Evolutionary conservation across 2,329 filamentous ascomycete species (phyloP).

Genomic region (Paramyrothecium roridum): DNA sequence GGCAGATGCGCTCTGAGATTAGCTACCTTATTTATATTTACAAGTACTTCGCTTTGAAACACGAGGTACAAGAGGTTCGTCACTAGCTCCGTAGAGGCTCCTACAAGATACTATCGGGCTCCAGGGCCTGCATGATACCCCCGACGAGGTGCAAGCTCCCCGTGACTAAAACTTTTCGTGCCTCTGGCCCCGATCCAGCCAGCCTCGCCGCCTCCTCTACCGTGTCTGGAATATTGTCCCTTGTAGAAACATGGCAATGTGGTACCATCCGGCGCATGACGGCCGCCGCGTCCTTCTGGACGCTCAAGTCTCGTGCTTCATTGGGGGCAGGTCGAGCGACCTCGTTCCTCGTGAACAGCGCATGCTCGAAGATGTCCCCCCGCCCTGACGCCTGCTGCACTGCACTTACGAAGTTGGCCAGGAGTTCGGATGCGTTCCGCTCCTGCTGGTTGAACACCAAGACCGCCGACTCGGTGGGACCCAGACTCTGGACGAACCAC

Average conservation of each 20-base stretch:
- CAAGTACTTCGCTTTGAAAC: neutral
- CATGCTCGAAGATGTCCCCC: constrained; percentile 60
- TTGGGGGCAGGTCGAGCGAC: constrained; percentile 12
- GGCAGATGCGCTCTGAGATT: constrained; percentile 35
- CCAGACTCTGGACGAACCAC: constrained; percentile 67
- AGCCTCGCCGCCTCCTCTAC: constrained; percentile 53
- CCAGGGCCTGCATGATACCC: constrained; percentile 71
- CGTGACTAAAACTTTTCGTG: constrained; percentile 67
- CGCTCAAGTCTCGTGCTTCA: constrained; percentile 46
- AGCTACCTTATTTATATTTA: neutral
- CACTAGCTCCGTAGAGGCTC: neutral
- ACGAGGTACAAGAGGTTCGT: neutral
- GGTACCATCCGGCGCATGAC: constrained; percentile 58
- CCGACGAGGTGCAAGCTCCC: constrained; percentile 85
- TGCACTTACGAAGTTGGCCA: constrained; percentile 59
- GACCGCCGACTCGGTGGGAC: constrained; percentile 33
- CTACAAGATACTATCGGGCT: constrained; percentile 28
- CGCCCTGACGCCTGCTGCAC: constrained; percentile 36
- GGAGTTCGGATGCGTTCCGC: constrained; percentile 66
- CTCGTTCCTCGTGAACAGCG: constrained; percentile 78
- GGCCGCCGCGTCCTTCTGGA: constrained; percentile 65
- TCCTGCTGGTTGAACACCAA: constrained; percentile 94
- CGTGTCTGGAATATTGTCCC: constrained; percentile 70
- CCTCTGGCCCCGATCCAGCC: constrained; percentile 27
- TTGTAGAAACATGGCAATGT: constrained; percentile 39